Conservation (phyloP, 225 moss, liverwort and hornwort species). For the Straminergon stramineum region DNA sequence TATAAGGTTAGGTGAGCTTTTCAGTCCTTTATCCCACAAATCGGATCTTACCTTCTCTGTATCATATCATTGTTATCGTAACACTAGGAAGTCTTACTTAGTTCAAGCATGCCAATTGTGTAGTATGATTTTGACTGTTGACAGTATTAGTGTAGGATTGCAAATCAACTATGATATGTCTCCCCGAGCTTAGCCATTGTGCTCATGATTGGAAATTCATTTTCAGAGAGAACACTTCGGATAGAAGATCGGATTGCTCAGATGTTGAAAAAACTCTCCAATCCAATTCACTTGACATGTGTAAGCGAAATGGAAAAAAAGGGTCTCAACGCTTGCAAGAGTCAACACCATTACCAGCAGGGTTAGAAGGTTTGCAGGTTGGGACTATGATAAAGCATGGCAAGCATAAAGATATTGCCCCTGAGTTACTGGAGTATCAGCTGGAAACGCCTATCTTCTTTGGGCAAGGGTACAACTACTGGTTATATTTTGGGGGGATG, state of each 20-base stretch:
- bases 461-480: constrained; percentile 23
- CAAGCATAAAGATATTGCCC: constrained; percentile 29
- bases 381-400: constrained; percentile 36
- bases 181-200: neutral
- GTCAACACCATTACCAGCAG: constrained; percentile 24
- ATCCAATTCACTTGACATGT: constrained; percentile 2
- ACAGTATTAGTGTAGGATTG: neutral
- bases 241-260: constrained; percentile 16
- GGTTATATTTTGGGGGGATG: neutral
- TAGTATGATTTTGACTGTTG: neutral
- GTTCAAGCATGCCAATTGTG: neutral
- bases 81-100: neutral
- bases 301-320: constrained; percentile 13
- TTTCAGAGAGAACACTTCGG: constrained; percentile 10
- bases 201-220: neutral
- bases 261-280: neutral
- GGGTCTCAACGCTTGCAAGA: constrained; percentile 3
- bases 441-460: constrained; percentile 25
- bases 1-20: neutral
- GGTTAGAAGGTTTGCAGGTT: constrained; percentile 39
- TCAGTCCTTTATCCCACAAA: neutral
- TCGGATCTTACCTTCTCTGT: neutral
- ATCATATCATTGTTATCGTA: neutral
- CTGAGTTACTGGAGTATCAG: constrained; percentile 23
- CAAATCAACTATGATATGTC: neutral